These are phyloP conservation scores for Neopestalotiopsis sp. DNA, from an alignment of 2,329 filamentous ascomycete genomes.

Conservation along the genomic window DNA sequence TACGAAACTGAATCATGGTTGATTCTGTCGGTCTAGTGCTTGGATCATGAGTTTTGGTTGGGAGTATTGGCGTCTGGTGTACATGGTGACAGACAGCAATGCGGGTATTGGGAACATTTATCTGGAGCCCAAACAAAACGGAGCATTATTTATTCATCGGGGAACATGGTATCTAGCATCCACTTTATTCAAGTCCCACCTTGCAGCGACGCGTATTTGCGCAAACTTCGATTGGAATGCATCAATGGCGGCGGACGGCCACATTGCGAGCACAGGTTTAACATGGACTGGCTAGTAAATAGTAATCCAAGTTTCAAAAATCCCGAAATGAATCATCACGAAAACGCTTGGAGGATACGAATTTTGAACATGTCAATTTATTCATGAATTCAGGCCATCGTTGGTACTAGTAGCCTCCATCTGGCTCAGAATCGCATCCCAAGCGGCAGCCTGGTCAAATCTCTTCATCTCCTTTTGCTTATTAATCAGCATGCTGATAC, in stretches of 20 bases:
- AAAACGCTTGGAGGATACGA: too few relatives aligned
- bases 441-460: slow-evolving; percentile 4
- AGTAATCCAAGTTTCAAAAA: too few relatives aligned
- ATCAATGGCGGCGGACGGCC: too few relatives aligned
- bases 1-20: not conserved
- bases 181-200: not conserved
- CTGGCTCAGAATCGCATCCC: slow-evolving; percentile 2
- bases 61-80: not conserved
- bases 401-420: not conserved
- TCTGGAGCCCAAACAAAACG: not conserved
- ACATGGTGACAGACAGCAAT: not conserved
- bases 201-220: too few relatives aligned
- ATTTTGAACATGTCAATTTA: not conserved
- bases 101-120: not conserved
- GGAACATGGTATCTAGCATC: not conserved
- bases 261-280: too few relatives aligned
- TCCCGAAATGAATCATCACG: too few relatives aligned
- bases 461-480: slow-evolving; percentile 9
- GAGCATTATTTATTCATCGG: not conserved
- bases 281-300: too few relatives aligned
- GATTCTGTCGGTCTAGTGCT: not conserved
- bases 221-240: too few relatives aligned
- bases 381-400: not conserved
- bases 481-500: not conserved
- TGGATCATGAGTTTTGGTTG: not conserved